Evolutionary conservation across 2,329 filamentous ascomycete species (phyloP), one percentile per base, ranked within the genome.

Genomic region (Claviceps maximensis): DNA sequence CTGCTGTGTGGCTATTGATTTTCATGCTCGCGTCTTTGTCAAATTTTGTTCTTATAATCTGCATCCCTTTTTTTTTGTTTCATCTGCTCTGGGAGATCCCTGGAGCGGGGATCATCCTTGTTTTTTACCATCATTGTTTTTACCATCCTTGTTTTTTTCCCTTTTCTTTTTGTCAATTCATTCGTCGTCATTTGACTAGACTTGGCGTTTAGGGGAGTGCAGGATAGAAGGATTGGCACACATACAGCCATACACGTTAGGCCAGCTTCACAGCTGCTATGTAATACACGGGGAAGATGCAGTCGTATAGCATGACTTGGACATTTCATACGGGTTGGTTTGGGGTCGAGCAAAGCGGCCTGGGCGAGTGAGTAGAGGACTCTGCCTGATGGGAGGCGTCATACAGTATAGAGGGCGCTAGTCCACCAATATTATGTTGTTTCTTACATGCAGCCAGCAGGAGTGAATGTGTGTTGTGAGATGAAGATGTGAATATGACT

Each of bases 151-250:
- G 17, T 36, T 15, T 12, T 36, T 36, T 36, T 36, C 19, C 3
- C 46, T 21, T 50, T n/a, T 31, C 25, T 17, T 47, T 47, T 10
- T 42, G 4, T 44, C 27, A n/a, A 1, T 47, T 47, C 9, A 48
- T 52, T 53, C 15, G 29, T 52, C 27, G 49, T 51, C 53, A 50
- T 48, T 56, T 50, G 50, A 27, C 27, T 45, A 52, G 36, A 49
- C 45, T 40, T 46, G 53, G 45, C 53, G 53, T 54, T 54, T 23
- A 2, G 46, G 41, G 25, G 27, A 38, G 27, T 49, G 33, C 45
- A 17, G 49, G 45, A 48, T 45, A 33, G 36, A 47, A 19, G 27
- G 40, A n/a, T 50, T n/a, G 40, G 49, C 41, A 42, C 21, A 45
- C 15, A 27, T 19, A 41, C 13, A 27, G 49, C 19, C 49, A 29